A percentile compares a stretch with the other conserved stretches of the same genome.
phyloP scores from a whole-genome alignment of 257 asterid species.

The Coffea eugenioides region DNA sequence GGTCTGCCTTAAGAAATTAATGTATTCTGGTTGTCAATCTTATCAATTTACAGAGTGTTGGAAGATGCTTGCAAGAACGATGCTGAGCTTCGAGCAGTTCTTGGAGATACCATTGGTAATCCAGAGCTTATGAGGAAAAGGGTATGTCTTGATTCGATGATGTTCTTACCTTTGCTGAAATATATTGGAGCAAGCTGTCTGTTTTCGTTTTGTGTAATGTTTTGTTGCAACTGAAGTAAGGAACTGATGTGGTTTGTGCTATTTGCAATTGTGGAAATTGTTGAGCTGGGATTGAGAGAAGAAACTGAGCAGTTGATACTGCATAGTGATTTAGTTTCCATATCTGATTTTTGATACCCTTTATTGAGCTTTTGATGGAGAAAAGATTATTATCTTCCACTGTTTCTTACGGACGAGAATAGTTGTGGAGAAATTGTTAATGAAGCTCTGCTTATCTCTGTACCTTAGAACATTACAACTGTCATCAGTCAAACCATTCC shows the following conservation, averaged over 20 bases:
- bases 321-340: not conserved
- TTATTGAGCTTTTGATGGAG: not conserved
- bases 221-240: not conserved
- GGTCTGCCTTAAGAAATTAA: not conserved
- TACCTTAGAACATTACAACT: no score
- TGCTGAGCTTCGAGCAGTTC: constrained; percentile 84
- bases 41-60: constrained; percentile 54
- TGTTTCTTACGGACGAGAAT: no score
- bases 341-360: not conserved
- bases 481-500: not conserved
- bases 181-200: not conserved
- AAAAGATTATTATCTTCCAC: no score
- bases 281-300: not conserved
- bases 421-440: no score
- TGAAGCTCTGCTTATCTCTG: not conserved
- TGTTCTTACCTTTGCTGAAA: not conserved
- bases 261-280: not conserved
- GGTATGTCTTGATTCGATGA: constrained; percentile 31
- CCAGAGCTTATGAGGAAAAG: constrained; percentile 90
- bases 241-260: not conserved
- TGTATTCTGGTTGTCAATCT: not conserved
- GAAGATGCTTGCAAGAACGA: constrained; percentile 91
- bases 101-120: constrained; percentile 89
- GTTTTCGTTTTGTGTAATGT: not conserved
- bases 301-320: not conserved